These are phyloP conservation scores for Lactarius hatsudake DNA, from an alignment of 768 basidiomycete genomes.

Conservation along the genomic window DNA sequence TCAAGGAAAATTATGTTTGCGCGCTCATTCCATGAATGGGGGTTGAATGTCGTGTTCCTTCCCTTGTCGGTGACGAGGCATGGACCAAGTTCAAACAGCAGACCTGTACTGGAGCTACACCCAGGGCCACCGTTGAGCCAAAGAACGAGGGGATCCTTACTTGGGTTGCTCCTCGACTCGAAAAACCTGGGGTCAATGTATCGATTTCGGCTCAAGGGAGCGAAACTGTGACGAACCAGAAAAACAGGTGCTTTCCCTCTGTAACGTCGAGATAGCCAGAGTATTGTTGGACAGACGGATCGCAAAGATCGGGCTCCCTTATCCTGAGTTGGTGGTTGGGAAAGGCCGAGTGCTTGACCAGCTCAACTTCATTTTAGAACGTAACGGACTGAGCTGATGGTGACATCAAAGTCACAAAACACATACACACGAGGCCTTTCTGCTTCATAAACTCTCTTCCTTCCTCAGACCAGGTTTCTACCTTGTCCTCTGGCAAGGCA, in stretches of 20 bases:
- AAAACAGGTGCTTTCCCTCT: slow-evolving; percentile 55
- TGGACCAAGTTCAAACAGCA: slow-evolving; percentile 28
- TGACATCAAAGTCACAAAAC: not conserved
- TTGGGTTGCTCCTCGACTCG: slow-evolving; percentile 72
- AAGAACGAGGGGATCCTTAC: slow-evolving; percentile 76
- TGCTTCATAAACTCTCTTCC: slow-evolving; percentile 70
- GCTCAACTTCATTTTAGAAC: slow-evolving; percentile 37
- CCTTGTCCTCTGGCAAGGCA: slow-evolving; percentile 42
- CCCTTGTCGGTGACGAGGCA: slow-evolving; percentile 35
- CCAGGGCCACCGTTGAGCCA: slow-evolving; percentile 80
- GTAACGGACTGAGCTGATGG: not conserved
- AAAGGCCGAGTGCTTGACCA: slow-evolving; percentile 40
- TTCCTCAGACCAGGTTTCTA: slow-evolving; percentile 56
- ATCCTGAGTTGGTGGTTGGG: slow-evolving; percentile 39
- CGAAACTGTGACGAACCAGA: slow-evolving; percentile 42
- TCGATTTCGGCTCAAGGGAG: not conserved
- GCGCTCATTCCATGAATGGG: slow-evolving; percentile 80
- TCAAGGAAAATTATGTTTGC: slow-evolving; percentile 77
- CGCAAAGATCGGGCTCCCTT: slow-evolving; percentile 47
- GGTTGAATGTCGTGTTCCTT: slow-evolving; percentile 66
- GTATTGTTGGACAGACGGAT: slow-evolving; percentile 49
- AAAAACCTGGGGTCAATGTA: slow-evolving; percentile 63
- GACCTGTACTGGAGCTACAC: slow-evolving; percentile 34
- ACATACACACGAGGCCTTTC: slow-evolving; percentile 68
- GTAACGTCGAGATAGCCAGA: slow-evolving; percentile 58